These are phyloP conservation scores for Phytomonas sp. DNA, from an alignment of 208 protist species.

Conservation along the genomic window DNA sequence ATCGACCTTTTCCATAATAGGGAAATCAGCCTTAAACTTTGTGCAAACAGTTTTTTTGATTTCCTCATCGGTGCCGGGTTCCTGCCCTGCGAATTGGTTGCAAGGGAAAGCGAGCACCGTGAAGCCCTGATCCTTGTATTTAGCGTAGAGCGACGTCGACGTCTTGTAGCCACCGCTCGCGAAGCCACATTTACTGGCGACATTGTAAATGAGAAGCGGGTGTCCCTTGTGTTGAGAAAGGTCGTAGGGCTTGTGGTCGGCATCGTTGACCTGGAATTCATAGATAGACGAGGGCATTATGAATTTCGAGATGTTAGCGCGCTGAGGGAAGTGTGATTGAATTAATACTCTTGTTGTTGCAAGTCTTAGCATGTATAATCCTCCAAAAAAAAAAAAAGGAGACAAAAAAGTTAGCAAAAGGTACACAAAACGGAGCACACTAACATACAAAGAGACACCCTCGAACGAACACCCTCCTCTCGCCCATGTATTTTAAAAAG, in stretches of 20 bases:
- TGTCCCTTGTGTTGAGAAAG: constrained; percentile 81
- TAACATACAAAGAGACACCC: not conserved
- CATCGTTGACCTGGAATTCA: constrained; percentile 62
- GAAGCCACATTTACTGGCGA: constrained; percentile 89
- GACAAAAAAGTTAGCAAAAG: constrained; percentile 10
- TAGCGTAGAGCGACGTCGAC: constrained; percentile 71
- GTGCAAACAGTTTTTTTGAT: constrained; percentile 70
- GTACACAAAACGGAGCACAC: constrained; percentile 6
- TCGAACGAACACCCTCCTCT: not conserved
- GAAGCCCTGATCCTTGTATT: constrained; percentile 81
- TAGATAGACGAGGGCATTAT: constrained; percentile 52
- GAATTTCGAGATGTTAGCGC: not conserved
- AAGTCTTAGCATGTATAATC: not conserved
- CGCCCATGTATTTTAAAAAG: not conserved
- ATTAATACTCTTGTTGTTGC: constrained; percentile 3
- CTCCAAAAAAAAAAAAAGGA: not conserved
- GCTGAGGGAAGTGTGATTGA: not conserved
- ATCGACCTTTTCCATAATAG: constrained; percentile 87
- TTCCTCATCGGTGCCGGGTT: constrained; percentile 76
- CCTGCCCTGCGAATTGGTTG: constrained; percentile 83
- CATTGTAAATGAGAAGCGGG: constrained; percentile 89
- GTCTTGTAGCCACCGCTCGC: constrained; percentile 77
- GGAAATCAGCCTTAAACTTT: constrained; percentile 57
- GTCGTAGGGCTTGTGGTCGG: constrained; percentile 75
- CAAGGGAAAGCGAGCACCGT: constrained; percentile 90